Percentiles rank a stretch among this genome's conserved stretches.
These are phyloP conservation scores for Zoysia pacifica DNA, from an alignment of 176 grass and related monocot species.

Conservation along the genomic window DNA sequence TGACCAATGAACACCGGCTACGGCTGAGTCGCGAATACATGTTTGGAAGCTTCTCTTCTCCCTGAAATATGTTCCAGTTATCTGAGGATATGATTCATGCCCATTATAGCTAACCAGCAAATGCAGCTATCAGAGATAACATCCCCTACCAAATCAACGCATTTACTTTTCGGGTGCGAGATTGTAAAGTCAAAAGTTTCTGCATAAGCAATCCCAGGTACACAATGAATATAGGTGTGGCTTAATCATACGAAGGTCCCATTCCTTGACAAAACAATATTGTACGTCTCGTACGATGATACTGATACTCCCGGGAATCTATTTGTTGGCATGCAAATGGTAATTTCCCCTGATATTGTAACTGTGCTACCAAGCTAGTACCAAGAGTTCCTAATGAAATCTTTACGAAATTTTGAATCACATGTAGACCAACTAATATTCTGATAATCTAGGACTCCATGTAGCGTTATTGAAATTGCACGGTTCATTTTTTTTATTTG, in stretches of 20 bases:
- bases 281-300: neutral
- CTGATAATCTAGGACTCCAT: conserved; percentile 12
- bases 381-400: neutral
- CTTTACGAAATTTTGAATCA: neutral
- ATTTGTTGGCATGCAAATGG: conserved; percentile 13
- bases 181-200: conserved; percentile 7
- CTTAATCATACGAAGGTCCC: neutral
- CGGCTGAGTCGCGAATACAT: neutral
- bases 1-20: neutral
- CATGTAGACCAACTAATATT: conserved; percentile 4
- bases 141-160: conserved; percentile 14
- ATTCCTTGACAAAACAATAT: conserved; percentile 3
- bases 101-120: conserved; percentile 9
- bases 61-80: neutral
- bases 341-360: neutral
- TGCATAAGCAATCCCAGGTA: conserved; percentile 33
- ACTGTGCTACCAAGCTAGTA: neutral
- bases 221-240: conserved; percentile 2
- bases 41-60: neutral
- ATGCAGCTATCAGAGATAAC: neutral
- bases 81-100: neutral
- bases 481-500: neutral
- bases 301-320: conserved; percentile 1
- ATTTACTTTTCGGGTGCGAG: conserved; percentile 25
- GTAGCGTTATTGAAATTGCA: conserved; percentile 8